These are phyloP conservation scores for Nadsonia starkeyi-henricii DNA, from an alignment of 1,139 yeast species.

Conservation along the genomic window DNA sequence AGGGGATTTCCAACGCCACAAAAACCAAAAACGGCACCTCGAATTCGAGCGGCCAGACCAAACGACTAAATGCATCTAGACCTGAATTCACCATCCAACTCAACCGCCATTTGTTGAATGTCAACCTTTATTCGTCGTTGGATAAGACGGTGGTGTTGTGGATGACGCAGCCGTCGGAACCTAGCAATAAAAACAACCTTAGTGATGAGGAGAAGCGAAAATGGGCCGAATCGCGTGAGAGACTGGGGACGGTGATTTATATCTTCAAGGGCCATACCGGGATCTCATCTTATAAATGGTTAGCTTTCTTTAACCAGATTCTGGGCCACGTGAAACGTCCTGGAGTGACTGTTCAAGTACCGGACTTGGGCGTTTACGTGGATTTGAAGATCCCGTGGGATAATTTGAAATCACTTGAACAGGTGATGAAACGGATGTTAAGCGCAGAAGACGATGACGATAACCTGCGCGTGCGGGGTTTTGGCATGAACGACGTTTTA, in stretches of 20 bases:
- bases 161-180: slow-evolving; percentile 13
- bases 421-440: neutral
- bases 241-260: slow-evolving; percentile 27
- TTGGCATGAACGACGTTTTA: slow-evolving; percentile 4
- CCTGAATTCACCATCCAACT: slow-evolving; percentile 2
- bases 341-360: slow-evolving; percentile 32
- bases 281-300: slow-evolving; percentile 43
- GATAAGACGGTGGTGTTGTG: slow-evolving; percentile 57
- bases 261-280: slow-evolving; percentile 41
- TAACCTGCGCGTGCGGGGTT: neutral
- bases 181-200: no score
- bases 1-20: no score
- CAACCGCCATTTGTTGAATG: slow-evolving; percentile 16
- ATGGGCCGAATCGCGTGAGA: slow-evolving; percentile 6
- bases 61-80: neutral
- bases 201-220: no score
- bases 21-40: no score
- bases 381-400: slow-evolving; percentile 29
- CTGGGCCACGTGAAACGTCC: slow-evolving; percentile 22
- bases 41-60: no score
- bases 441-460: slow-evolving; percentile 1
- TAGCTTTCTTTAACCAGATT: slow-evolving; percentile 38
- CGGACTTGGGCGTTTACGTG: slow-evolving; percentile 35
- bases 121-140: slow-evolving; percentile 45
- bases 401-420: neutral